These are phyloP conservation scores for Apiotrichum laibachii DNA, from an alignment of 1,284 basidiomycete genomes.

Conservation along the genomic window DNA sequence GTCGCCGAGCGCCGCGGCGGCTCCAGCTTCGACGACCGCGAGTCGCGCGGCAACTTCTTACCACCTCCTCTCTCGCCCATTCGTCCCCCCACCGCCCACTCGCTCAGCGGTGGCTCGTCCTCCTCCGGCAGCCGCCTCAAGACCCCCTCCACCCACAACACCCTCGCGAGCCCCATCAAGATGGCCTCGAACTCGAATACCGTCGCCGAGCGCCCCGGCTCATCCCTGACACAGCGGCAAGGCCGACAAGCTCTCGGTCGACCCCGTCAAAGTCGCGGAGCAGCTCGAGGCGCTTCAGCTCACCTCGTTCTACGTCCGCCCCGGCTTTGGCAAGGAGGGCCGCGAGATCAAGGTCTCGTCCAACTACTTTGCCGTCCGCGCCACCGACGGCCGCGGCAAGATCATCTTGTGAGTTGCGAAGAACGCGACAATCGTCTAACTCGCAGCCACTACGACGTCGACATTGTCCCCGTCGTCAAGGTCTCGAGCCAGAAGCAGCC, in stretches of 20 bases:
- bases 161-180: too few relatives aligned
- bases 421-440: neutral
- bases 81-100: too few relatives aligned
- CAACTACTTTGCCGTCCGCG: constrained; percentile 37
- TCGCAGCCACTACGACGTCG: constrained; percentile 46
- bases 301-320: constrained; percentile 36
- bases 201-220: neutral
- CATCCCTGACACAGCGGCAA: neutral
- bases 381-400: constrained; percentile 28
- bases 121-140: too few relatives aligned
- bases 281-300: constrained; percentile 25
- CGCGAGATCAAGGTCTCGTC: constrained; percentile 26
- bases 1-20: too few relatives aligned
- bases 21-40: too few relatives aligned
- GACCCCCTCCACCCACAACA: too few relatives aligned
- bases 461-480: constrained; percentile 46
- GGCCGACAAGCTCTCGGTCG: neutral
- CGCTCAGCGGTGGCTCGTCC: too few relatives aligned
- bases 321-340: constrained; percentile 32
- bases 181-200: too few relatives aligned
- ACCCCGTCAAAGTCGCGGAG: constrained; percentile 14
- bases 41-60: too few relatives aligned
- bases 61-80: too few relatives aligned
- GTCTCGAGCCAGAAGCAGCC: constrained; percentile 36
- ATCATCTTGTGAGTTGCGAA: constrained; percentile 36